Base-by-base conservation (phyloP, 345 rosid species). In the Hibiscus tridactylites region DNA sequence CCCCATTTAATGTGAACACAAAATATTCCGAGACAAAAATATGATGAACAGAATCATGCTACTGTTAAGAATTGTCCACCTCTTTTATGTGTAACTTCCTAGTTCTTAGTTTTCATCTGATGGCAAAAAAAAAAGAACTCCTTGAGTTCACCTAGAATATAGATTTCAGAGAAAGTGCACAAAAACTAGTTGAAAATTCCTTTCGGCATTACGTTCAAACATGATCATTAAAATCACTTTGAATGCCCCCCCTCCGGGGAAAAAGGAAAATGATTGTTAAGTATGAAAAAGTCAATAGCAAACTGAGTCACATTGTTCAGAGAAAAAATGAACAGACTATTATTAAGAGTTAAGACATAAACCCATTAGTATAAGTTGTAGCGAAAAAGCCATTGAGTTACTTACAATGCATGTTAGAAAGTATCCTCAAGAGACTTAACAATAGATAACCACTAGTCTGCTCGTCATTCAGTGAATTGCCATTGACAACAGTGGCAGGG, bases 381-480 rank as follows among this genome's bases (percentile, higher is more conserved):
- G 6, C 2, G n/a, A 16, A 42, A 49, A 44, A 46, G 74, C 13
- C 17, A 9, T 28, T 1, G 37, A 67, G 46, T 35, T 71, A 74
- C 98, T 83, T 83, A 96, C 99, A 83, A 56, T 92, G 93, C 91
- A 91, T 86, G 82, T 84, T 88, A 60, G 99, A 89, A 50, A 96
- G 95, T 85, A 89, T 89, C 88, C 80, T 92, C 79, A 92, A 81
- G 62, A 96, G 92, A 83, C 86, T 87, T 71, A 96, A 84, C 83
- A 96, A 69, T 56, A 92, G 83, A 82, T 86, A 88, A 75, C 89
- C 80, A 80, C 93, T 91, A 26, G 94, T 83, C 83, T 88, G 98
- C 68, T 91, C 96, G 77, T 88, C 90, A 54, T 83, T 84, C 44
- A 72, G 77, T 61, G 96, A 75, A 77, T 73, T 91, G 80, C 85